These are phyloP conservation scores for Trebouxiophyceae sp. DNA, from an alignment of 163 green algal genomes.

Conservation along the genomic window DNA sequence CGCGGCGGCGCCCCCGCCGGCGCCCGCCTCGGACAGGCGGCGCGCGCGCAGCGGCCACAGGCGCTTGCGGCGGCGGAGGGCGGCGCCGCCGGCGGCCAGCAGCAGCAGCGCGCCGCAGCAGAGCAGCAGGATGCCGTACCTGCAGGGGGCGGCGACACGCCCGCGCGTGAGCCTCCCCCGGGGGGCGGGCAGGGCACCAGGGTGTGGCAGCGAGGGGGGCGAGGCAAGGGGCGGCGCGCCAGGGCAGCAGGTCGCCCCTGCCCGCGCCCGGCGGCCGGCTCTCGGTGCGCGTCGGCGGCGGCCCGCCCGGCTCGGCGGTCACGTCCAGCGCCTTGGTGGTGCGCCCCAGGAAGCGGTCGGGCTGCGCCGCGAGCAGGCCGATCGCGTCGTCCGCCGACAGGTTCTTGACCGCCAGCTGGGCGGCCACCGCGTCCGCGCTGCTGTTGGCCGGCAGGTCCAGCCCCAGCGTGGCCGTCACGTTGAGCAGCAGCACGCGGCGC, in stretches of 20 bases:
- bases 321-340: conserved; percentile 38
- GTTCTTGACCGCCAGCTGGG: conserved; percentile 35
- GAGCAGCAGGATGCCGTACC: not conserved
- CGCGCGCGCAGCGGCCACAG: too few species aligned
- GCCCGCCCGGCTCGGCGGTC: conserved; percentile 17
- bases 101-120: not conserved
- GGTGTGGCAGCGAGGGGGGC: not conserved
- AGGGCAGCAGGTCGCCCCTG: not conserved
- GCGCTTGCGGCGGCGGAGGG: too few species aligned
- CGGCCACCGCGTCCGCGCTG: conserved; percentile 29
- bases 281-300: conserved; percentile 5
- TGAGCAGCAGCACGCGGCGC: conserved; percentile 31
- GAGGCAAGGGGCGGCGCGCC: too few species aligned
- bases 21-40: too few species aligned
- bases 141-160: not conserved
- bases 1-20: too few species aligned
- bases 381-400: conserved; percentile 42
- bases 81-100: too few species aligned
- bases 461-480: conserved; percentile 35
- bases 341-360: conserved; percentile 48
- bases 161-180: not conserved
- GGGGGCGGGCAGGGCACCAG: not conserved
- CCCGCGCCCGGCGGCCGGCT: conserved; percentile 1
- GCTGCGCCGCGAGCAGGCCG: conserved; percentile 32
- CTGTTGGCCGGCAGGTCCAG: conserved; percentile 31